Base-by-base conservation (phyloP, 148 eudicot species). In the Rhododendron vialii region DNA sequence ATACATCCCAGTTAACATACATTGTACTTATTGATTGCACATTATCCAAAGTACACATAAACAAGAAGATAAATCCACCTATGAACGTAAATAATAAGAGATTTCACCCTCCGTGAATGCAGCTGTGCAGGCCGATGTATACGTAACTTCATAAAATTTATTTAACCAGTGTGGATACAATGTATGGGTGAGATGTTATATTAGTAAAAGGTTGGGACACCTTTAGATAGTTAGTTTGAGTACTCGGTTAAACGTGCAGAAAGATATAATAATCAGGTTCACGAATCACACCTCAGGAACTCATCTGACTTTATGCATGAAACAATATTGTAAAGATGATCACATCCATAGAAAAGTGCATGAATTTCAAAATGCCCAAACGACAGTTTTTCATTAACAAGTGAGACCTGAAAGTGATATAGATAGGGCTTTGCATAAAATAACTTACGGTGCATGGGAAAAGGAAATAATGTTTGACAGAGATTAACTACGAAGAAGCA, bases 171-270 rank as follows among this genome's bases (percentile, higher is more conserved):
- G 50, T 28, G 24, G 65, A 84, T 71, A 71, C 65, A 73, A 22
- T 50, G 79, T 18, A 84, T 7, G 17, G 11, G 8, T 24, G 30
- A 48, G 30, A 18, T 45, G 47, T 33, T 73, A n/a, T 7, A 83
- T 71, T 50, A 84, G 63, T 73, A 50, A 73, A 28, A 63, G 3
- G 30, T 74, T 28, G 45, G 79, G 13, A 48, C 79, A 48, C 28
- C 63, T 48, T 84, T 71, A 20, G 43, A 84, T 84, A 59, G 41
- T 83, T 28, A 50, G 80, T 76, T 33, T 38, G 80, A 41, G 45
- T 26, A 61, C 53, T 26, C 36, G 1, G 38, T n/a, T 38, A 45
- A 45, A 14, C 67, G 4, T 30, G 75, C 74, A 59, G 30, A 43
- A 41, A 28, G 26, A 83, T 6, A 43, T 47, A 83, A 26, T n/a